A percentile compares a stretch with the other conserved stretches of the same genome.
phyloP scores from a whole-genome alignment of 148 eudicot genomes.

The Cornus kousa region DNA sequence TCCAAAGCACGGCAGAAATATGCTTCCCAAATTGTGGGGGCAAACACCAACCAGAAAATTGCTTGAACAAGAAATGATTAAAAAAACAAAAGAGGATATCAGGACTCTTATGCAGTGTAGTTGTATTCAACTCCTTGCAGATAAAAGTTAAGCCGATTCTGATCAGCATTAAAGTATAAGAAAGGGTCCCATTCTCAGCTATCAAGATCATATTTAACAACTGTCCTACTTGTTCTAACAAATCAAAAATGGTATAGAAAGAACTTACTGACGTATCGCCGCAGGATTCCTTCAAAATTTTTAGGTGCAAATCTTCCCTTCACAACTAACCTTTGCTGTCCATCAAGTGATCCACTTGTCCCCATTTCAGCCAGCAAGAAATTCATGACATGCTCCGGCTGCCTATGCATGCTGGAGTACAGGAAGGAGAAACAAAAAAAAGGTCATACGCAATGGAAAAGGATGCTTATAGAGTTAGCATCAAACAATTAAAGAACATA shows the following conservation, averaged over 20 bases:
- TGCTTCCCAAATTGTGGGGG: neutral
- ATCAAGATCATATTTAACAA: neutral
- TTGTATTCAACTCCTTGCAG: no score
- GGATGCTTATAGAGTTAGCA: neutral
- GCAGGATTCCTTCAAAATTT: conserved; percentile 84
- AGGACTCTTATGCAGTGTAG: neutral
- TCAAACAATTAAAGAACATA: neutral
- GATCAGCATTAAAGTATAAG: conserved; percentile 3
- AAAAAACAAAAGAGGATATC: neutral
- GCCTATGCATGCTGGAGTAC: conserved; percentile 84
- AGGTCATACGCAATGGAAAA: neutral
- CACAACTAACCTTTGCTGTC: conserved; percentile 82
- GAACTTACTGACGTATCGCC: conserved; percentile 91
- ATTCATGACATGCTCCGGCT: conserved; percentile 97
- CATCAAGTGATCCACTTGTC: conserved; percentile 96
- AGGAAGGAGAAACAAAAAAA: neutral
- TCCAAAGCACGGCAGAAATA: neutral
- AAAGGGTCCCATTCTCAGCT: neutral
- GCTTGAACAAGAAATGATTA: neutral
- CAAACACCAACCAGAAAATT: neutral
- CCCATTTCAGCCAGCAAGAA: conserved; percentile 98
- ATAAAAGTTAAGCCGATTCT: neutral
- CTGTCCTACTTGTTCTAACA: no score
- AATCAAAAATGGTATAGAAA: conserved; percentile 7
- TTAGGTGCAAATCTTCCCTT: conserved; percentile 96